Base-by-base conservation (phyloP, 1,284 basidiomycete genomes). In the Trichosporon ovoides region DNA sequence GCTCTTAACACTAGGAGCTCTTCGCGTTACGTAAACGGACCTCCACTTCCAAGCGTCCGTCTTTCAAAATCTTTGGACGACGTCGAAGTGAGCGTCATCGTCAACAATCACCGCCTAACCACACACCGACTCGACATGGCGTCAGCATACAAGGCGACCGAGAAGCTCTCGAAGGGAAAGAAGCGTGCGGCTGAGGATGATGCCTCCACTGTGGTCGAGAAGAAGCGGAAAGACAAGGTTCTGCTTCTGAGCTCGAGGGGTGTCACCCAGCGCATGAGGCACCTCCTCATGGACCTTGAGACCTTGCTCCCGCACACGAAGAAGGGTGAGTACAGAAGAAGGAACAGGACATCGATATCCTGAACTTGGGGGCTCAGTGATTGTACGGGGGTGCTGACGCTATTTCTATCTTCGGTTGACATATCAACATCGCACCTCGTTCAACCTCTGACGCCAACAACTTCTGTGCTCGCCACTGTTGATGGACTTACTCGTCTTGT, bases 281-380 rank as follows among this genome's bases (percentile, higher is more conserved):
- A 99, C 77, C 81, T 99, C 59, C 94, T 98, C 89, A 89, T 87
- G 67, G 96, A 99, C 75, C 75, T 99, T 53, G 91, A 95, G 75
- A 83, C 84, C 1, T 80, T 99, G 35, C 77, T 99, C 33, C 96
- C 96, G 2, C 96, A 99, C 77, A 84, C 91, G 3, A 99, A 98
- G 82, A 98, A 97, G 82, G 93, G 93, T 91, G 57, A 61, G 84
- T 75, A 46, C 31, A 33, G 1, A 2, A 7, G 31, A 12, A 20
- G 10, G 7, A 0, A 37, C n/a, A n/a, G n/a, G n/a, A n/a, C n/a
- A n/a, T n/a, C 20, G 31, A 10, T 20, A 16, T 16, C 7, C 11
- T 19, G 12, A 10, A 11, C 20, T 3, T 22, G 5, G 28, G 28
- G 28, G 9, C 13, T 28, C 22, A 12, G n/a, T 43, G 38, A 5